Conservation (phyloP, 208 protist species). For the Leishmania major region DNA sequence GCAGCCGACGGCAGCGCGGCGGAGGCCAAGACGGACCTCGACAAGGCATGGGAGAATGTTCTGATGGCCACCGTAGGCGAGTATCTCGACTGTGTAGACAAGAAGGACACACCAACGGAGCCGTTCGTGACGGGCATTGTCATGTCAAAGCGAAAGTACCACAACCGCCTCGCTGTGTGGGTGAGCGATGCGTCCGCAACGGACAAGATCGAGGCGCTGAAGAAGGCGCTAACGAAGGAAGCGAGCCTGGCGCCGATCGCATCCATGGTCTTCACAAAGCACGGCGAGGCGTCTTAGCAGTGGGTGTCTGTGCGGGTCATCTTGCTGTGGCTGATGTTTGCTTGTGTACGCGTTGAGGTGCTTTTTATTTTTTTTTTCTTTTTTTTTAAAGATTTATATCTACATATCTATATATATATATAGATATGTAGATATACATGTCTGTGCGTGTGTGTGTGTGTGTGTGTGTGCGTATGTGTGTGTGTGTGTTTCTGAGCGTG, state of each 20-base stretch:
- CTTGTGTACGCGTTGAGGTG: not conserved
- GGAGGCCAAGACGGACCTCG: constrained; percentile 53
- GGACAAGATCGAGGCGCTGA: constrained; percentile 54
- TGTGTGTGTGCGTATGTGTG: not conserved
- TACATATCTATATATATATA: not conserved
- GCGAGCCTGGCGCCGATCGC: constrained; percentile 35
- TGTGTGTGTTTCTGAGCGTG: not conserved
- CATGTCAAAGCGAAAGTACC: constrained; percentile 78
- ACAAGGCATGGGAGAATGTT: constrained; percentile 77
- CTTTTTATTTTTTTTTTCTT: not conserved
- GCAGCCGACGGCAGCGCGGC: constrained; percentile 17
- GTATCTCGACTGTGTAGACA: constrained; percentile 63
- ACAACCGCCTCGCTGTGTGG: constrained; percentile 81
- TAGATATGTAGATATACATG: not conserved
- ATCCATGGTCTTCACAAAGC: constrained; percentile 63
- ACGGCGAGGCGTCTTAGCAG: constrained; percentile 50
- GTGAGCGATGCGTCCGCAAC: constrained; percentile 53
- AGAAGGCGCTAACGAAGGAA: constrained; percentile 40
- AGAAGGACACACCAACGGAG: constrained; percentile 14
- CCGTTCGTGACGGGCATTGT: constrained; percentile 71
- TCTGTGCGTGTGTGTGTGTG: not conserved
- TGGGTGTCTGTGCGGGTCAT: not conserved
- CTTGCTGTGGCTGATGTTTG: not conserved
- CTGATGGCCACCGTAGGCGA: constrained; percentile 85
- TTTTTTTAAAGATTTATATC: not conserved